A percentile compares a stretch with the other conserved stretches of the same genome.
phyloP scores from a whole-genome alignment of 495 filamentous ascomycete species.

The Penicillium argentinense region DNA sequence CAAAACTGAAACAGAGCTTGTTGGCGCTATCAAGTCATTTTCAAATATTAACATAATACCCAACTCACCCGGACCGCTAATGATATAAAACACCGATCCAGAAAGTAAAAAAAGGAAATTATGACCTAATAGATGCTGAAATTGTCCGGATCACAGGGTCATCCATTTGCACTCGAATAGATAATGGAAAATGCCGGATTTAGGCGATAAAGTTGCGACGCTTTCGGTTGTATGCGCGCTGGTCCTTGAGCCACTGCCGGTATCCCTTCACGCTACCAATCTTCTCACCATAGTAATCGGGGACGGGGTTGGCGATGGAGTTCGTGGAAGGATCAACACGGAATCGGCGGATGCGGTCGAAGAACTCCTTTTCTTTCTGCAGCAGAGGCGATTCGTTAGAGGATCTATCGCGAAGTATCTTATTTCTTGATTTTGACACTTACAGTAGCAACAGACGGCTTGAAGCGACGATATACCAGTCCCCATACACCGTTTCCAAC shows the following conservation, averaged over 20 bases:
- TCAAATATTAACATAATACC: conserved; percentile 25
- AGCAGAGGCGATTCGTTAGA: conserved; percentile 3
- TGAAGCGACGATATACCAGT: conserved; percentile 61
- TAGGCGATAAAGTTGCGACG: conserved; percentile 60
- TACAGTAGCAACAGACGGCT: conserved; percentile 65
- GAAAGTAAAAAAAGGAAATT: conserved; percentile 19
- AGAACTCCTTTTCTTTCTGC: conserved; percentile 92
- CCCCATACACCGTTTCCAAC: conserved; percentile 77
- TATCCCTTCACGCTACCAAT: conserved; percentile 90
- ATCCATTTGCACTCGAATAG: conserved; percentile 25
- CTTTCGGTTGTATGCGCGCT: conserved; percentile 95
- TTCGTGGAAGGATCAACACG: conserved; percentile 81
- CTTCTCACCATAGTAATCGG: conserved; percentile 81
- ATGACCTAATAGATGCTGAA: conserved; percentile 11
- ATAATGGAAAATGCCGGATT: conserved; percentile 9
- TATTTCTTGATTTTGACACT: conserved; percentile 25
- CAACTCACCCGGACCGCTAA: conserved; percentile 27
- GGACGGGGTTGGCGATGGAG: conserved; percentile 68
- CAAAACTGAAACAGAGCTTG: conserved; percentile 5
- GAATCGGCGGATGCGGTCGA: conserved; percentile 79
- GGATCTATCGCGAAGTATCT: not conserved
- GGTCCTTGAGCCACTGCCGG: conserved; percentile 93
- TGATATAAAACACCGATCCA: conserved; percentile 28
- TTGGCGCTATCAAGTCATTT: conserved; percentile 18
- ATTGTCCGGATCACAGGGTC: conserved; percentile 2